Evolutionary conservation across 1,139 yeast species (phyloP).

Genomic region (Yamadazyma atmosphaerica): DNA sequence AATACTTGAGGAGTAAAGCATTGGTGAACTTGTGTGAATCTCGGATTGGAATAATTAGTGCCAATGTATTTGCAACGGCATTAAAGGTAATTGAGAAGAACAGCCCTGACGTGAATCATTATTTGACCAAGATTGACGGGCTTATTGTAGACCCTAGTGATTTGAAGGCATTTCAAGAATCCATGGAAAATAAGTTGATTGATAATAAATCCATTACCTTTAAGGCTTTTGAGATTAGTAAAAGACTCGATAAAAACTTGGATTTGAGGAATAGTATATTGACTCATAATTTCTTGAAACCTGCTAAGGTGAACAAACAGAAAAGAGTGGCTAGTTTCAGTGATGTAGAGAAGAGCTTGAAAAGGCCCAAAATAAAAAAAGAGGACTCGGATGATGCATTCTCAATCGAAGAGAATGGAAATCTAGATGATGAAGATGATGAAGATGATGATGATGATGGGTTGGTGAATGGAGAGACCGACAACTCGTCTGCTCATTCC

Average conservation of each 20-base stretch:
- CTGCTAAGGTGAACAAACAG: constrained; percentile 19
- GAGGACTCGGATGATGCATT: constrained; percentile 18
- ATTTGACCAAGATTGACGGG: constrained; percentile 35
- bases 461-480: constrained; percentile 15
- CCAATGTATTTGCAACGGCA: constrained; percentile 62
- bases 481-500: constrained; percentile 21
- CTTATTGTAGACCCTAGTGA: constrained; percentile 45
- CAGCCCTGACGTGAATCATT: constrained; percentile 43
- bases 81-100: constrained; percentile 59
- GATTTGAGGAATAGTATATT: constrained; percentile 53
- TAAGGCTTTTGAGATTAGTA: constrained; percentile 54
- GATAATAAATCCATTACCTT: constrained; percentile 46
- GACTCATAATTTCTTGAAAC: constrained; percentile 34
- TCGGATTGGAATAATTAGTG: constrained; percentile 68
- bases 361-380: constrained; percentile 43
- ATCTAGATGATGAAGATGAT: constrained; percentile 16
- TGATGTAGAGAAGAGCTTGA: constrained; percentile 22
- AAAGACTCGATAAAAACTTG: constrained; percentile 41
- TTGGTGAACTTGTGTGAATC: constrained; percentile 64
- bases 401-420: neutral
- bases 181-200: constrained; percentile 36
- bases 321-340: constrained; percentile 27
- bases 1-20: constrained; percentile 63
- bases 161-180: constrained; percentile 24
- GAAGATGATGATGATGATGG: constrained; percentile 6